Evolutionary conservation across 768 basidiomycete genomes (phyloP), one percentile per base, ranked within the genome.

Genomic region (Xerocomellus chrysenteron): DNA sequence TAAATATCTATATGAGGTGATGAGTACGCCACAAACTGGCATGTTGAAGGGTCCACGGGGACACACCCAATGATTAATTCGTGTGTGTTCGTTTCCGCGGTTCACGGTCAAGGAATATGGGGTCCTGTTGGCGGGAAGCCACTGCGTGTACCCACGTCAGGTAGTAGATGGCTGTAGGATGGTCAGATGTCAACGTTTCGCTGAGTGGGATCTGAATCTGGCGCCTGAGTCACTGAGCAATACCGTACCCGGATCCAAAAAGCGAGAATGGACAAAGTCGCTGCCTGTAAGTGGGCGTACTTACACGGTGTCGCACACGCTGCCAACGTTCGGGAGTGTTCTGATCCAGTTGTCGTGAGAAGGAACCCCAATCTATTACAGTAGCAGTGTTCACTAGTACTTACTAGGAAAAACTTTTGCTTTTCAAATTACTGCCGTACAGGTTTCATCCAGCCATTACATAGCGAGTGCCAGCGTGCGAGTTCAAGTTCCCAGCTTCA

Each of bases 141-240:
- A 39, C 17, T 28, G 45, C 33, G 32, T 11, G n/a, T 46, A 49
- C 54, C 37, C 54, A 61, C 57, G 57, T 59, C 53, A 42, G 14
- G 21, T 11, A 28, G 6, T 26, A 8, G 28, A 50, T 21, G 21
- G 26, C 26, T 24, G 40, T 28, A 19, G 9, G 39, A 36, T 46
- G 24, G 4, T 30, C 30, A n/a, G 26, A 16, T 32, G 13, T n/a
- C 9, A 19, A 32, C 16, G 32, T 44, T 2, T 62, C 52, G 48
- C 52, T 48, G 60, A 57, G 39, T 33, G 21, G 14, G 28, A 62
- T 54, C 61, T 50, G 60, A 8, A 62, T 54, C 61, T 47, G 60
- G 8, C 42, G 11, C 19, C 12, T 28, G 33, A 43, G 30, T 17
- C 14, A 36, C 35, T 43, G n/a, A 37, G 36, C 39, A 35, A 44